phyloP scores from a whole-genome alignment of 2,329 filamentous ascomycete species.

The Aspergillus uvarum region DNA sequence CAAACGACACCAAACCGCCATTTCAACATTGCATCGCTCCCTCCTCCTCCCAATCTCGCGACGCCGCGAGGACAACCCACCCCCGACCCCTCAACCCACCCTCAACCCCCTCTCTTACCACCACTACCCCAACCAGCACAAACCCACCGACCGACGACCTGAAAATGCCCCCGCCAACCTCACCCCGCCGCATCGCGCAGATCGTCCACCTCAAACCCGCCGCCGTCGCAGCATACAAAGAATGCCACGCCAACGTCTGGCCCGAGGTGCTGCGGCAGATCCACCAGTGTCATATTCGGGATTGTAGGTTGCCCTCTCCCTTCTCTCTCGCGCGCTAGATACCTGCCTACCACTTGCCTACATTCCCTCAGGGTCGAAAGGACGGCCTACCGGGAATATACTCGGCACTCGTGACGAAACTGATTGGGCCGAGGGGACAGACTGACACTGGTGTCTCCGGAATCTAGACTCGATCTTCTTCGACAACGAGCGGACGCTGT shows the following conservation, averaged over 20 bases:
- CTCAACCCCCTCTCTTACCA: background rate
- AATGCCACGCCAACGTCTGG: constrained; percentile 72
- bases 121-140: background rate
- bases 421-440: no score
- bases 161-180: constrained; percentile 18
- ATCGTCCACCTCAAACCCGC: constrained; percentile 71
- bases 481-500: constrained; percentile 67
- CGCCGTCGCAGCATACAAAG: constrained; percentile 67
- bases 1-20: no score
- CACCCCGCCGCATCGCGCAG: constrained; percentile 59
- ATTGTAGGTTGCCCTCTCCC: constrained; percentile 59
- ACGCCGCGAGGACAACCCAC: background rate
- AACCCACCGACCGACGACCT: constrained; percentile 4
- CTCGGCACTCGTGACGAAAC: no score
- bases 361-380: no score
- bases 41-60: no score
- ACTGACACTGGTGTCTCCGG: background rate
- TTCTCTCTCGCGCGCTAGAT: background rate
- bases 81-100: constrained; percentile 1
- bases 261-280: constrained; percentile 75
- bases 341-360: no score
- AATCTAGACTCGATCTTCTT: constrained; percentile 66
- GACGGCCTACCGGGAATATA: no score
- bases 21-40: no score
- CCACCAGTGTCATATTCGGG: constrained; percentile 69